phyloP scores from a whole-genome alignment of 176 grass and related monocot genomes.

The Hsuehochloa calcarea region DNA sequence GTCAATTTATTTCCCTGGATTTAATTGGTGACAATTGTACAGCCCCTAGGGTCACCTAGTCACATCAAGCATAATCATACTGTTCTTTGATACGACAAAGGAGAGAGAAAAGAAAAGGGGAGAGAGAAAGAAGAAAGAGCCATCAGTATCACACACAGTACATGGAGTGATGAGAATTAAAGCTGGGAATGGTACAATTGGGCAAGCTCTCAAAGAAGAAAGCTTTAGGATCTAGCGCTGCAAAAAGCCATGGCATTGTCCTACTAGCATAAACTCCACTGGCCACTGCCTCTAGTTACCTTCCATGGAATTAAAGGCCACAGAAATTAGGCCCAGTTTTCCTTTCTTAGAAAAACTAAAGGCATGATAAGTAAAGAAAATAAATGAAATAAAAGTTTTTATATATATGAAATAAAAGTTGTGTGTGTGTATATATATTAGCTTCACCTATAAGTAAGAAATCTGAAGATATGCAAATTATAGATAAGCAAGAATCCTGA shows the following conservation, averaged over 20 bases:
- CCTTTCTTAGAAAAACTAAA: not conserved
- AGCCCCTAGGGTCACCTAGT: constrained; percentile 30
- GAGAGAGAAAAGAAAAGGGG: not conserved
- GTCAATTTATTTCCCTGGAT: constrained; percentile 37
- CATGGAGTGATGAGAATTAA: constrained; percentile 35
- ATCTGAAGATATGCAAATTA: constrained; percentile 21
- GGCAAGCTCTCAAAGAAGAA: constrained; percentile 28
- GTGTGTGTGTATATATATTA: not conserved
- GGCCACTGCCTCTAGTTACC: no score
- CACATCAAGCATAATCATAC: constrained; percentile 50
- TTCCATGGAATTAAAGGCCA: not conserved
- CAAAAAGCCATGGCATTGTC: constrained; percentile 10
- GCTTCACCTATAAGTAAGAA: constrained; percentile 39
- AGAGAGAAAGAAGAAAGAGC: not conserved
- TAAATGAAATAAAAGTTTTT: not conserved
- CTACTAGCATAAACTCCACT: not conserved
- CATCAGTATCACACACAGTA: constrained; percentile 20
- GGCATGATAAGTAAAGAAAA: not conserved
- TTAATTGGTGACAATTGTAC: constrained; percentile 44
- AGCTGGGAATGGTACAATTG: constrained; percentile 40
- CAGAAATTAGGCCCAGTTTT: not conserved
- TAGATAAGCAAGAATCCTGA: constrained; percentile 45
- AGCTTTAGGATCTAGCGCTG: constrained; percentile 44
- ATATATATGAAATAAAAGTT: no score
- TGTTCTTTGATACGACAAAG: constrained; percentile 39